These are phyloP conservation scores for Scutellaria minor DNA, from an alignment of 257 asterid genomes.

Conservation along the genomic window DNA sequence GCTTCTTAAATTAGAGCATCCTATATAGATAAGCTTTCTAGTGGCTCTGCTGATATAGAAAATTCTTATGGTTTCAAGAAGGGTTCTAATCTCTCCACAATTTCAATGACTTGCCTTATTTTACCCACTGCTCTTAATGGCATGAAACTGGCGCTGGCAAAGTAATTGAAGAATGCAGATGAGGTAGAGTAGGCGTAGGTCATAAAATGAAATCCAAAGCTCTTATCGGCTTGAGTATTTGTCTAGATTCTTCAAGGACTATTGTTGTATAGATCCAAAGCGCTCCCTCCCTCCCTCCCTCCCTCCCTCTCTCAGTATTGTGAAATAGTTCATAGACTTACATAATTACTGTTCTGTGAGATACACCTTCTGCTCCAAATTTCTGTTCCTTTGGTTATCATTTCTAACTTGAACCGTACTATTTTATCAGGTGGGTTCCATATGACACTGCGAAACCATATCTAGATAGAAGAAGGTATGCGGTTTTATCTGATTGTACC, in stretches of 20 bases:
- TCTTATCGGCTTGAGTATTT: neutral
- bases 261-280: no score
- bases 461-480: constrained; percentile 73
- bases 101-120: neutral
- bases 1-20: neutral
- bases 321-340: neutral
- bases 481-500: constrained; percentile 68
- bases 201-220: neutral
- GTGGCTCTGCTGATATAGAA: constrained; percentile 17
- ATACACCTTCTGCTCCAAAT: constrained; percentile 5
- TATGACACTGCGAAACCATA: constrained; percentile 74
- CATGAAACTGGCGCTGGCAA: constrained; percentile 8
- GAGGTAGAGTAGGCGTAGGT: constrained; percentile 3
- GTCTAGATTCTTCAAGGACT: neutral
- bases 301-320: no score
- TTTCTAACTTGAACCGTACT: constrained; percentile 25
- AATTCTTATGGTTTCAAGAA: constrained; percentile 2
- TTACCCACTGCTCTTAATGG: neutral
- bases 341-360: neutral
- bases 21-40: neutral
- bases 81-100: neutral
- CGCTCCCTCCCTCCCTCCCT: neutral
- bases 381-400: constrained; percentile 10
- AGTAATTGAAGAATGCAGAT: neutral
- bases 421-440: constrained; percentile 76